These are phyloP conservation scores for Fusarium falciforme DNA, from an alignment of 2,329 filamentous ascomycete genomes.

Conservation along the genomic window DNA sequence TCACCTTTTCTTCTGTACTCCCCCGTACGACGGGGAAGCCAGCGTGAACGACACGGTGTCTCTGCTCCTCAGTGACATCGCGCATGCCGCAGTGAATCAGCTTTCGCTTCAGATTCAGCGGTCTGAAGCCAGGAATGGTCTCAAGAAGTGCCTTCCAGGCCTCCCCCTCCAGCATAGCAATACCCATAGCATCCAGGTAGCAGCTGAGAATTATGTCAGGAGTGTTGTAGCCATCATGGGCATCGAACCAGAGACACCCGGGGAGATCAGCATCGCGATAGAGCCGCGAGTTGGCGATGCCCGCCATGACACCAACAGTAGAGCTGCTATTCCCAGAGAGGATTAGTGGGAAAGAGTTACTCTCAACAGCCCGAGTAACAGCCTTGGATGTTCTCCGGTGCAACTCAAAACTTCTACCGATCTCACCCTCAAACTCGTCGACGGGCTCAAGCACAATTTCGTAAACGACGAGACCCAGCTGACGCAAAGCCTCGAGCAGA, in stretches of 20 bases:
- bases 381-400: neutral
- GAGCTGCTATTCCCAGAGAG: neutral
- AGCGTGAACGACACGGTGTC: neutral
- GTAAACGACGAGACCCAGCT: neutral
- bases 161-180: neutral
- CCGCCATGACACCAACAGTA: neutral
- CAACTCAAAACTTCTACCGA: neutral
- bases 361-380: neutral
- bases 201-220: neutral
- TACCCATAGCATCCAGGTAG: neutral
- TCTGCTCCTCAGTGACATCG: neutral
- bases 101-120: neutral
- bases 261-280: neutral
- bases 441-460: neutral
- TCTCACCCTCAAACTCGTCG: neutral
- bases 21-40: no score
- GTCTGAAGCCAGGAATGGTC: neutral
- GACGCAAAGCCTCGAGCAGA: neutral
- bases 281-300: neutral
- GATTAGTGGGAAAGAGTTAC: neutral
- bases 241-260: neutral
- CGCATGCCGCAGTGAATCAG: neutral
- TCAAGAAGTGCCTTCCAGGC: neutral
- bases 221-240: neutral
- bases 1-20: neutral